Evolutionary conservation across 345 rosid genomes (phyloP).

Genomic region (Carallia brachiata): DNA sequence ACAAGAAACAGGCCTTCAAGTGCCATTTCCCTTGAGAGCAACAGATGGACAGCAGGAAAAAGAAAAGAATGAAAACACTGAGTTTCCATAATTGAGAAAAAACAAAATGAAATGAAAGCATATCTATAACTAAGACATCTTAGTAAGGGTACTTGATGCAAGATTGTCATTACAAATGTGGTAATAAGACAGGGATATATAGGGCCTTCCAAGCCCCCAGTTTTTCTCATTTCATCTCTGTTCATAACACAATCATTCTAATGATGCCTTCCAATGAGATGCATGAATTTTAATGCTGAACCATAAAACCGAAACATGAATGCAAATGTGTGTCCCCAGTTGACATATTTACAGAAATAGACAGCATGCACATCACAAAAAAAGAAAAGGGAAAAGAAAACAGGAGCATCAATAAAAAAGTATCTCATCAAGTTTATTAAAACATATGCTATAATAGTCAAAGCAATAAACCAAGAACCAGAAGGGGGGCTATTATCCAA

Average conservation of each 20-base stretch:
- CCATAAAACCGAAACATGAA: no score
- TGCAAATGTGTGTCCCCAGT: no score
- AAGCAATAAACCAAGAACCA: no score
- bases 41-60: not conserved
- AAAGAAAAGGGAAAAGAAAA: not conserved
- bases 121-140: no score
- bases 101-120: conserved; percentile 10
- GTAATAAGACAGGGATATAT: not conserved
- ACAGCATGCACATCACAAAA: not conserved
- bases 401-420: not conserved
- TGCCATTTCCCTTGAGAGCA: conserved; percentile 70
- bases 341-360: not conserved
- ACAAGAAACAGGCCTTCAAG: conserved; percentile 74
- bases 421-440: no score
- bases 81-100: conserved; percentile 8
- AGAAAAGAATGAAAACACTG: not conserved
- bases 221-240: not conserved
- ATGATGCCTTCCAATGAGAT: no score
- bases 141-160: not conserved
- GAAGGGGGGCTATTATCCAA: no score
- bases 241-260: not conserved
- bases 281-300: no score
- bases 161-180: not conserved
- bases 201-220: not conserved
- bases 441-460: no score